Percentiles rank a stretch among this genome's conserved stretches.
These are phyloP conservation scores for Clausena lansium DNA, from an alignment of 345 rosid genomes.

Conservation along the genomic window DNA sequence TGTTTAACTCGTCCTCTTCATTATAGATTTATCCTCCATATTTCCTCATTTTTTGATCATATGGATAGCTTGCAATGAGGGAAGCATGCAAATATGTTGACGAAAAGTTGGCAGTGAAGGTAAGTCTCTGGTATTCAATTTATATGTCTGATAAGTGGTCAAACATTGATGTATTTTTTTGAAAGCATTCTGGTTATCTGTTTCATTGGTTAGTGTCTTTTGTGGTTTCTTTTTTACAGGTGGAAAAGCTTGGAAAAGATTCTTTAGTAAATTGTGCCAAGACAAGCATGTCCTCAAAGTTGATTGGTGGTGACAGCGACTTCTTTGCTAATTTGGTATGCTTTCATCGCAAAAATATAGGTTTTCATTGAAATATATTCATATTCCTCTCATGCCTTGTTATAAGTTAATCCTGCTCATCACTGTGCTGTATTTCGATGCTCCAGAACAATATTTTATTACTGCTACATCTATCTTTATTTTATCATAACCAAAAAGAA, in stretches of 20 bases:
- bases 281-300: constrained; percentile 97
- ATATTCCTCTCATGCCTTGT: background rate
- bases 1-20: background rate
- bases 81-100: constrained; percentile 94
- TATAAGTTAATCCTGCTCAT: background rate
- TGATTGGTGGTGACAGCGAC: constrained; percentile 90
- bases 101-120: constrained; percentile 87
- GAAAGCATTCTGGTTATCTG: background rate
- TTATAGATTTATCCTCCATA: background rate
- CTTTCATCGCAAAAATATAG: background rate
- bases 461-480: background rate
- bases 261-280: constrained; percentile 92
- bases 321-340: constrained; percentile 92
- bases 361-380: background rate
- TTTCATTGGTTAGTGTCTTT: background rate
- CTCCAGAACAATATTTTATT: background rate
- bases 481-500: background rate
- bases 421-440: background rate
- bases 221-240: constrained; percentile 38
- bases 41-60: constrained; percentile 11
- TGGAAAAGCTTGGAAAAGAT: constrained; percentile 93
- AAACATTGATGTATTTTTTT: background rate
- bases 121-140: constrained; percentile 24
- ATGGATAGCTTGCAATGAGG: constrained; percentile 91
- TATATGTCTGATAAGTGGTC: background rate